Evolutionary conservation across 2,329 filamentous ascomycete genomes (phyloP), one percentile per base, ranked within the genome.

Genomic region (Ploettnerulaceae sp.): DNA sequence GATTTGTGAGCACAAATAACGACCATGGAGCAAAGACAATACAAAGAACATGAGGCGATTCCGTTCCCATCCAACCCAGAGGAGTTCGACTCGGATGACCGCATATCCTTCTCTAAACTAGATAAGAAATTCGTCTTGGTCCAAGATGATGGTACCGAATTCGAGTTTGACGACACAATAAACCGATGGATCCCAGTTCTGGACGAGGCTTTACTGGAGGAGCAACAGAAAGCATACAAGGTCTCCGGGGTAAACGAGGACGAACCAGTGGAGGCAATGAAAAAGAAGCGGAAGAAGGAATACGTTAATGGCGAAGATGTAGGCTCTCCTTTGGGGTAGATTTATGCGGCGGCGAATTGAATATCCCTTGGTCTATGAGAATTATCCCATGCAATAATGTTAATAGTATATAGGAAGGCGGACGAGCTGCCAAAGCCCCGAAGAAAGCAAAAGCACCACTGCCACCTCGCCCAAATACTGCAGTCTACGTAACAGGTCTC

Each of bases 401-500:
- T 57, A 46, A 58, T 26, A 31, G 17, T 20, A 12, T 11, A 38
- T 28, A 64, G 59, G 60, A 63, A 52, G 57, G 57, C 15, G 61
- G 61, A 34, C 55, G 63, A 26, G 54, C 54, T 20, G 48, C 51
- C 4, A 64, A 65, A 56, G 56, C 57, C n/a, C 53, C 58, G 9
- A 66, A 66, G 54, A 65, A 62, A 55, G 39, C 55, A 32, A 65
- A 61, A 45, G 59, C 61, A 9, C 60, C 52, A 54, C 66, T 57
- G 6, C 64, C 64, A 26, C 61, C 53, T 48, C 67, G 72, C 50
- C 74, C 90, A 58, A 97, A 96, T 65, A 95, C 87, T 5, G 91
- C 91, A 32, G 79, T 98, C 54, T 98, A 91, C 69, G 86, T 96
- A 37, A 95, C 89, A 4, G 88, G 86, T 9, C 77, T 98, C 3